Evolutionary conservation across 352 stramenopile species (phyloP).

Genomic region (Salisapilia sapeloensis): DNA sequence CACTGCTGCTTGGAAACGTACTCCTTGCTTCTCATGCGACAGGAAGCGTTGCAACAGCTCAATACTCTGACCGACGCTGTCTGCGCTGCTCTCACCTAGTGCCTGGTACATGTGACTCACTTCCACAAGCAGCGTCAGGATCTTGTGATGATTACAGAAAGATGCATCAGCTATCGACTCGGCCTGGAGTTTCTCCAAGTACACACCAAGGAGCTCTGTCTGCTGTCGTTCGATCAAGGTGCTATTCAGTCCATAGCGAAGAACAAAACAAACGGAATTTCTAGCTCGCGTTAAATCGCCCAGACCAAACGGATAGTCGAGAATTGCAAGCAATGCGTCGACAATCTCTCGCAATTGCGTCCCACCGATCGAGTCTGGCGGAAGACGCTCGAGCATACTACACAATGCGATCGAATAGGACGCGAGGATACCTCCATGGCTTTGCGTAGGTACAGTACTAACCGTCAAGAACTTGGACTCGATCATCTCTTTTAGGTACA

Average conservation of each 20-base stretch:
- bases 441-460: conserved; percentile 17
- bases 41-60: conserved; percentile 20
- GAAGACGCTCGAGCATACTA: conserved; percentile 64
- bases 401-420: conserved; percentile 53
- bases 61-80: conserved; percentile 18
- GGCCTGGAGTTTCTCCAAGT: conserved; percentile 30
- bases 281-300: conserved; percentile 54
- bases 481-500: conserved; percentile 68
- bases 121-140: conserved; percentile 36
- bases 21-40: conserved; percentile 54
- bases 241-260: conserved; percentile 44
- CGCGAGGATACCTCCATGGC: conserved; percentile 46
- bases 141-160: conserved; percentile 46
- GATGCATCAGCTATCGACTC: conserved; percentile 10
- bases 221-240: conserved; percentile 55
- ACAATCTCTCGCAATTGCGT: conserved; percentile 49
- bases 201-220: conserved; percentile 33
- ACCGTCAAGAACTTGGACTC: conserved; percentile 33
- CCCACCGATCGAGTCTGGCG: conserved; percentile 36
- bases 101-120: conserved; percentile 50
- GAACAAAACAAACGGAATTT: conserved; percentile 59
- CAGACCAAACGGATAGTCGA: conserved; percentile 58
- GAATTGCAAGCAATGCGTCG: conserved; percentile 34
- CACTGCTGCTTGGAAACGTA: conserved; percentile 50
- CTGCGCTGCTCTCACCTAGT: conserved; percentile 39